Evolutionary conservation across 306 rosid genomes (phyloP).

Genomic region (Lablab purpureus): DNA sequence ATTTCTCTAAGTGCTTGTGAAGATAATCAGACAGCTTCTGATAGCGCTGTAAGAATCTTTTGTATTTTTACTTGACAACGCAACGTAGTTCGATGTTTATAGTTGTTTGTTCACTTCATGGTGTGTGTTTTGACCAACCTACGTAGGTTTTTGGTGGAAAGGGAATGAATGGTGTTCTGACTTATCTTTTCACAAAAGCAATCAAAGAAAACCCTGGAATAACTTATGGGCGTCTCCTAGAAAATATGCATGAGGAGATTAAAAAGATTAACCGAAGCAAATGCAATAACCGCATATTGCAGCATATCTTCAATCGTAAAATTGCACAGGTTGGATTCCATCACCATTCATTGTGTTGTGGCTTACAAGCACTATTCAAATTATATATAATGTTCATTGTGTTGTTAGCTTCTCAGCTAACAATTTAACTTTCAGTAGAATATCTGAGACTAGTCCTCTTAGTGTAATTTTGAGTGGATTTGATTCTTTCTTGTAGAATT

Average conservation of each 20-base stretch:
- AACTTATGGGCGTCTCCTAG: constrained; percentile 59
- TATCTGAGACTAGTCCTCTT: not conserved
- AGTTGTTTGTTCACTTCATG: constrained; percentile 24
- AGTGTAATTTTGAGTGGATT: not conserved
- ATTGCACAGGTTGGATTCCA: constrained; percentile 58
- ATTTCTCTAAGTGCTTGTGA: constrained; percentile 77
- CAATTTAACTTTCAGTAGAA: too few species aligned
- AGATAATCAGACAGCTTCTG: constrained; percentile 71
- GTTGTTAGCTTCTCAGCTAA: too few species aligned
- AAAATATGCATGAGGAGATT: constrained; percentile 42
- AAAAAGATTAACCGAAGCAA: constrained; percentile 42
- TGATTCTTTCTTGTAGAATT: not conserved
- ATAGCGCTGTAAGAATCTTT: constrained; percentile 62
- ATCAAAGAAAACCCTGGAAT: constrained; percentile 32
- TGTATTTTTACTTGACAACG: not conserved
- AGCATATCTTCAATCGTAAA: constrained; percentile 51
- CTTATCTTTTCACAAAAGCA: constrained; percentile 58
- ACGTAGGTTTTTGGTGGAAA: constrained; percentile 62
- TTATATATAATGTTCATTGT: too few species aligned
- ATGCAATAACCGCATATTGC: constrained; percentile 47
- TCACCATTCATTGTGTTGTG: not conserved
- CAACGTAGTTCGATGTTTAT: constrained; percentile 7
- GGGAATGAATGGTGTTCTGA: constrained; percentile 76
- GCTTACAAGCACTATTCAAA: too few species aligned
- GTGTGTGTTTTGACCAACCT: constrained; percentile 18